Evolutionary conservation across 257 asterid species (phyloP).

Genomic region (Lantana camara): DNA sequence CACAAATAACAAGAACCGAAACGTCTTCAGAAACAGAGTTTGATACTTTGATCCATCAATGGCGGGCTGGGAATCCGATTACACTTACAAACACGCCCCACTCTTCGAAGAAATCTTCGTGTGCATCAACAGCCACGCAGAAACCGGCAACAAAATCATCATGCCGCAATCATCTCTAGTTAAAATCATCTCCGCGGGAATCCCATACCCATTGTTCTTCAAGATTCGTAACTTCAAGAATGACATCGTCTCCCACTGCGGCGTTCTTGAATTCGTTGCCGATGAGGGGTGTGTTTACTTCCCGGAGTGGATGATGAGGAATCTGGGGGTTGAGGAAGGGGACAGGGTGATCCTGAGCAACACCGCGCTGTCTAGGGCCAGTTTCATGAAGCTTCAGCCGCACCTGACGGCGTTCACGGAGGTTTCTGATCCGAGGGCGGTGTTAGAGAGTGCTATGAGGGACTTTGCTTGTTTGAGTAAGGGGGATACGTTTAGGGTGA

Average conservation of each 20-base stretch:
- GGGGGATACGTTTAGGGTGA: conserved; percentile 16
- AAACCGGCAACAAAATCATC: conserved; percentile 16
- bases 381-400: conserved; percentile 19
- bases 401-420: conserved; percentile 18
- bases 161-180: conserved; percentile 16
- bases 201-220: background rate
- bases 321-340: background rate
- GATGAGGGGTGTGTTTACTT: conserved; percentile 18
- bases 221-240: background rate
- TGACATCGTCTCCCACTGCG: conserved; percentile 9
- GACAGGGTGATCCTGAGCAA: background rate
- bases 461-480: conserved; percentile 3
- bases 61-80: conserved; percentile 4
- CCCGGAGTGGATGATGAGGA: conserved; percentile 27
- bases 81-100: background rate
- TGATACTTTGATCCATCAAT: no score
- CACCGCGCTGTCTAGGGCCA: background rate
- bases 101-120: background rate
- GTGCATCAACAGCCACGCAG: background rate
- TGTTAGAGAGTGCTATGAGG: conserved; percentile 15
- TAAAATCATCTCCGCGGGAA: background rate
- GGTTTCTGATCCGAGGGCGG: conserved; percentile 3
- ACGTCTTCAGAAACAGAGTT: no score
- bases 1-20: no score
- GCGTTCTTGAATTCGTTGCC: conserved; percentile 21